Base-by-base conservation (phyloP, 1,284 basidiomycete species). In the Malassezia sp. region DNA sequence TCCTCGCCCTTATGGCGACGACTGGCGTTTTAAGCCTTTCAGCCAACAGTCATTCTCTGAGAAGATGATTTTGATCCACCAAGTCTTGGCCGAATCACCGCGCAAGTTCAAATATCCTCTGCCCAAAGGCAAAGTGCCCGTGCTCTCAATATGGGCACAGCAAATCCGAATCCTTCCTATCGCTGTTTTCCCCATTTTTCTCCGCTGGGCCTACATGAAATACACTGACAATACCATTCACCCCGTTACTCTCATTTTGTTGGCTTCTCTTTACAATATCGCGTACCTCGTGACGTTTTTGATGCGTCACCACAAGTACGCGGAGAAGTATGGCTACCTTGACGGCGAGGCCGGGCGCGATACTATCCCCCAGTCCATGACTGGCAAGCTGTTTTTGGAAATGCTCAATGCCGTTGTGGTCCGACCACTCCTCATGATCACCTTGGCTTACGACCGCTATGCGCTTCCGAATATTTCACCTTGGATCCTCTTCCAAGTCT, bases 401-500 rank as follows among this genome's bases (percentile, higher is more conserved):
- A 15, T 61, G 14, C 28, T 62, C 32, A 38, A 42, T 38, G 52
- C 53, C 11, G 43, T 55, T n/a, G 31, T 54, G 14, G 42, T 63
- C 42, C 55, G 63, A 2, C 60, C 61, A 0, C 33, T 56, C 5
- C 36, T 60, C 0, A 50, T 56, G 5, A 40, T 56, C n/a, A 34
- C 53, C 4, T 15, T 64, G 24, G 48, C 56, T 22, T 66, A 64
- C 52, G 45, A 64, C 38, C 54, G 49, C 3, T 24, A 52, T 21
- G 48, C 49, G 22, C 49, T 49, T 3, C 41, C 57, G 12, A 39
- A 22, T 5, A 21, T 65, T 11, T 53, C 48, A 18, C 39, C 42
- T 1, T 59, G 53, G 56, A 30, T 65, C 32, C 53, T 57, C 1
- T 42, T 63, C 17, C 56, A 63, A 40, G 22, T 63, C 3, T 59